These are phyloP conservation scores for Pythium rishiriense DNA, from an alignment of 352 stramenopile genomes.

Conservation along the genomic window DNA sequence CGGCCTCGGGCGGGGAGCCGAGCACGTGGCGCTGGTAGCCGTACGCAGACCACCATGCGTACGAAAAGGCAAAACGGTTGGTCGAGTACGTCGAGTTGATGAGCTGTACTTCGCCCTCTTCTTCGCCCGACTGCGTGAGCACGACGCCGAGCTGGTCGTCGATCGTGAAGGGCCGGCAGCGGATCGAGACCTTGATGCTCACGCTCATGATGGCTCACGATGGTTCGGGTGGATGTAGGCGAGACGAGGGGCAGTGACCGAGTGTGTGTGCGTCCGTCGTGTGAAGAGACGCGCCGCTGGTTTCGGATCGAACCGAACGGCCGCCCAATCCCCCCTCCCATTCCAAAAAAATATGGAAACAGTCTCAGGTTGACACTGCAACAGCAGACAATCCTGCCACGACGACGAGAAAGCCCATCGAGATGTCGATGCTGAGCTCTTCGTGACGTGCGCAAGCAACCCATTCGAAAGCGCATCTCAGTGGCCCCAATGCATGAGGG, in stretches of 20 bases:
- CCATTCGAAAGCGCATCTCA: no score
- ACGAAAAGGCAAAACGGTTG: conserved; percentile 92
- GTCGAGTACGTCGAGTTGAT: conserved; percentile 94
- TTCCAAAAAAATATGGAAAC: no score
- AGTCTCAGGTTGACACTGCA: no score
- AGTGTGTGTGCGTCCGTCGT: no score
- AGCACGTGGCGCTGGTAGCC: conserved; percentile 89
- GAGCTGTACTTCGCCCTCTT: conserved; percentile 92
- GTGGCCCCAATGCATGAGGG: no score
- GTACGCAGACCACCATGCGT: conserved; percentile 94
- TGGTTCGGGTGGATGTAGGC: no score
- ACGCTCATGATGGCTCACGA: conserved; percentile 86
- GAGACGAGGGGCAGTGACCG: no score
- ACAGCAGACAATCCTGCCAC: no score
- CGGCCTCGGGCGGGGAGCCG: conserved; percentile 51
- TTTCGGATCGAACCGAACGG: background rate
- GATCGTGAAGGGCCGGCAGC: conserved; percentile 86
- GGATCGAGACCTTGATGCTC: conserved; percentile 89
- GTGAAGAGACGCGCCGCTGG: background rate
- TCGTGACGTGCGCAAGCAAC: no score
- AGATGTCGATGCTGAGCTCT: no score
- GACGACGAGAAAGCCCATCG: no score
- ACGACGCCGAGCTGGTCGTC: conserved; percentile 92
- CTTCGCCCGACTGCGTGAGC: conserved; percentile 89
- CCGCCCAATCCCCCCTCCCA: no score